Evolutionary conservation across 176 grass and related monocot genomes (phyloP), one percentile per base, ranked within the genome.

Genomic region (Eragrostis nindensis): DNA sequence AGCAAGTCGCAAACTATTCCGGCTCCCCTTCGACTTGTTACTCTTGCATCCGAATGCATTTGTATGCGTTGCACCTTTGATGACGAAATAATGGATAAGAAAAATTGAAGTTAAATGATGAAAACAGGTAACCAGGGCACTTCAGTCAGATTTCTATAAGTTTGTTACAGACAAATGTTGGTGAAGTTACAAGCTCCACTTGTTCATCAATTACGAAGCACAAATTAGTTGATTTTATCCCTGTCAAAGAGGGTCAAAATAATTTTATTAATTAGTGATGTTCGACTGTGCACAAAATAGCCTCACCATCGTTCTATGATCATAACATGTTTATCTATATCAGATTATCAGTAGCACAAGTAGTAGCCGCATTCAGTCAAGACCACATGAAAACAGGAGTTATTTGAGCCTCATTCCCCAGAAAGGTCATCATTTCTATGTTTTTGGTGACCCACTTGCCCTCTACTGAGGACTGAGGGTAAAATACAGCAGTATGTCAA

Each of bases 61-160:
- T 74, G 50, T 66, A 85, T 74, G 64, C 7, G 22, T 44, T 11
- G 0, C 39, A 76, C 84, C 89, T 90, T 76, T 8, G 59, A 83
- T 11, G 29, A 68, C 29, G 19, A 62, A 76, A 53, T 6, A 2
- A 54, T 12, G n/a, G n/a, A n/a, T n/a, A n/a, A n/a, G n/a, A n/a
- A n/a, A n/a, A n/a, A n/a, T 22, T 60, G 32, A 73, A 61, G 38
- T 48, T 13, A 57, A 66, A 74, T 17, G 55, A 44, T 45, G 48
- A 65, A 10, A 75, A 25, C 3, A 32, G 4, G 56, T 11, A 50
- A 44, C 15, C 26, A 84, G 18, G 24, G 7, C 24, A 43, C 21
- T 6, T n/a, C 14, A 70, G 19, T n/a, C 14, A 70, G 19, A 54
- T 15, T 72, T 53, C 27, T 49, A 43, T 21, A 53, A n/a, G n/a